These are phyloP conservation scores for Przewalskia tangutica DNA, from an alignment of 257 asterid genomes.

Conservation along the genomic window DNA sequence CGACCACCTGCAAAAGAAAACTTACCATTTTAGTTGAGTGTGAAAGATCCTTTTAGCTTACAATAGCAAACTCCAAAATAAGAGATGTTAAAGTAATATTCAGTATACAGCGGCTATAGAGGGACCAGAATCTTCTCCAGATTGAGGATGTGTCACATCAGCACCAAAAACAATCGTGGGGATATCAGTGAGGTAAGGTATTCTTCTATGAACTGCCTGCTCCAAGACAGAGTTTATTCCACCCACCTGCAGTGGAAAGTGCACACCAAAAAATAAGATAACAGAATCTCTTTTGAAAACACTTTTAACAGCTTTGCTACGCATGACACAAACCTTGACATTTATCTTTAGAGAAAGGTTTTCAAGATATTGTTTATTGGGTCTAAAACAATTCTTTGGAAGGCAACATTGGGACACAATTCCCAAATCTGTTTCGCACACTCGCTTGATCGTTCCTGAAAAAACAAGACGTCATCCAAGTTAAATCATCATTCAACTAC, in stretches of 20 bases:
- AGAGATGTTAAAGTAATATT: not conserved
- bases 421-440: slow-evolving; percentile 76
- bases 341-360: slow-evolving; percentile 69
- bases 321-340: slow-evolving; percentile 51
- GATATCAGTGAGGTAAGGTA: slow-evolving; percentile 32
- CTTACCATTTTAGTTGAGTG: not conserved
- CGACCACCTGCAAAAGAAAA: slow-evolving; percentile 60
- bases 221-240: slow-evolving; percentile 55
- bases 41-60: not conserved
- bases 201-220: slow-evolving; percentile 15
- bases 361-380: slow-evolving; percentile 47
- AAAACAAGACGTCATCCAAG: not conserved
- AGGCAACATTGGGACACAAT: slow-evolving; percentile 84
- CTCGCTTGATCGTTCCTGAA: slow-evolving; percentile 60
- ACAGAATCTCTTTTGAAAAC: not conserved
- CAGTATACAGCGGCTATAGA: slow-evolving; percentile 75
- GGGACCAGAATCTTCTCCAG: slow-evolving; percentile 80
- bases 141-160: slow-evolving; percentile 84
- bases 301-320: not conserved
- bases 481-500: not conserved
- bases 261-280: not conserved
- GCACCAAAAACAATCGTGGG: slow-evolving; percentile 85
- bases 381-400: slow-evolving; percentile 24
- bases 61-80: not conserved
- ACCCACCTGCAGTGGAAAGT: slow-evolving; percentile 45